Conservation (phyloP, 176 grass and related monocot species). For the Musa troglodytarum region DNA sequence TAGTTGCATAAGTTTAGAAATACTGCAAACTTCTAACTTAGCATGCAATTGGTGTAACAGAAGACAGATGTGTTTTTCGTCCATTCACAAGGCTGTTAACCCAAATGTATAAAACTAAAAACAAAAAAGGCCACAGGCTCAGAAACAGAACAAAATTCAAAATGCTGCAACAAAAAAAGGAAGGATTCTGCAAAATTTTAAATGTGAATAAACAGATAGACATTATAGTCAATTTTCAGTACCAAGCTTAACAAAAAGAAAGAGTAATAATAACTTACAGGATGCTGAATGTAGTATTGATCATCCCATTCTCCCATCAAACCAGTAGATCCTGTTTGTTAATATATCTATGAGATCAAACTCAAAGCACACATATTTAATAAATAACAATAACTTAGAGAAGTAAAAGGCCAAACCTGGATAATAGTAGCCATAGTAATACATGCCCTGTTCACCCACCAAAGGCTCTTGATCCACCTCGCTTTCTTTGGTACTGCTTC, state of each 20-base stretch:
- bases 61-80: too few relatives aligned
- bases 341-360: background rate
- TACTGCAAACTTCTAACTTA: too few relatives aligned
- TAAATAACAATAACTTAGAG: background rate
- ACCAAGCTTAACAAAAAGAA: conserved; percentile 9
- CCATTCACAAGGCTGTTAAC: too few relatives aligned
- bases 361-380: conserved; percentile 2
- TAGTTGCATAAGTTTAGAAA: too few relatives aligned
- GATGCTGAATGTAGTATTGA: conserved; percentile 44
- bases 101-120: too few relatives aligned
- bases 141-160: too few relatives aligned
- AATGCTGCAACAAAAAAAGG: background rate
- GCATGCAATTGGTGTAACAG: too few relatives aligned
- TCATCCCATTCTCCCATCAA: conserved; percentile 59
- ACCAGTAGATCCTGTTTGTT: conserved; percentile 28
- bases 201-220: background rate
- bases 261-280: conserved; percentile 33
- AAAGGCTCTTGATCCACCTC: conserved; percentile 47
- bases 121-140: too few relatives aligned
- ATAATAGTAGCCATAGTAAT: conserved; percentile 68
- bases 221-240: background rate
- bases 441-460: conserved; percentile 54
- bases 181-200: background rate
- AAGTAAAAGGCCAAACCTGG: conserved; percentile 44
- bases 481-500: conserved; percentile 48